Base-by-base conservation (phyloP, 345 rosid species). In the Lumnitzera racemosa region DNA sequence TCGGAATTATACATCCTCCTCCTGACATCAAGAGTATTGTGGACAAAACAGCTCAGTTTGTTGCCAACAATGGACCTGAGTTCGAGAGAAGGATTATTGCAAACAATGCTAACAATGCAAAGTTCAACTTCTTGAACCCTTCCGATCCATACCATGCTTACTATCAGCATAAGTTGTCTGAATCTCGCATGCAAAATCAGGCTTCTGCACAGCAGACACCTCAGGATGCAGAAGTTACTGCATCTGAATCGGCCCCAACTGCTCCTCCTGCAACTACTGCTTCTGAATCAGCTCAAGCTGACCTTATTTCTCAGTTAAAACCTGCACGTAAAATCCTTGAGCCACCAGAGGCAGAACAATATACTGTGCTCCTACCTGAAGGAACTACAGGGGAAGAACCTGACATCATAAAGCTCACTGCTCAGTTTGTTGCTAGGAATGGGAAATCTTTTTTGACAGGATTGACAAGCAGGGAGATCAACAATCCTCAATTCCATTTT, bases 1-100 rank as follows among this genome's bases (percentile, higher is more conserved):
- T 90, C 11, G 96, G 97, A 53, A 90, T 90, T 27, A 85, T 90
- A 51, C 81, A 90, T 58, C 97, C 92, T 15, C 97, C 97, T 56
- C 89, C 89, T 2, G 95, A 89, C 70, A 85, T 87, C 67, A 78
- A 85, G 72, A 78, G 72, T 24, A 87, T 90, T 52, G 95, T 90
- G 1, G 97, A 90, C 67, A 90, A 81, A 64, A 90, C 97, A 11
- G 81, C 92, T 3, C 85, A 76, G 71, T 87, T 83, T 61, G 97
- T 87, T 23, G 76, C 89, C 3, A 85, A 79, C 58, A 83, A 83
- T 62, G 97, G 97, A 3, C 72, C 81, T n/a, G 96, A 80, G 65
- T 87, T 90, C 63, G 96, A 87, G 51, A 83, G 83, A 51, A 83
- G 83, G 80, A 82, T 90, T 51, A 73, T 80, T n/a, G 83, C 84